Percentiles rank a stretch among this genome's conserved stretches.
These are phyloP conservation scores for Cicer judaicum DNA, from an alignment of 306 rosid species.

Conservation along the genomic window DNA sequence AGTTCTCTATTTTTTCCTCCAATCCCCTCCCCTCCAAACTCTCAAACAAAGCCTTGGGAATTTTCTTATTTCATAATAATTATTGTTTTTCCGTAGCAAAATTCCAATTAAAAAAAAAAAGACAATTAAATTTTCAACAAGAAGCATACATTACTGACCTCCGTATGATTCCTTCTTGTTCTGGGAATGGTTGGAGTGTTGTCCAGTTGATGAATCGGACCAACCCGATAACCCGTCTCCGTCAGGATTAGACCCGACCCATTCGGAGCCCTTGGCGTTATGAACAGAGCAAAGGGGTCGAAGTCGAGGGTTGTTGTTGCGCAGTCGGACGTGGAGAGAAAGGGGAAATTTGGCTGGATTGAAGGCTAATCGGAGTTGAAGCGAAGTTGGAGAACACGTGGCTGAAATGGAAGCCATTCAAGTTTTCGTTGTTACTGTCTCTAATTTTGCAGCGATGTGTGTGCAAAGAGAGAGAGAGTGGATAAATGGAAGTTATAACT, in stretches of 20 bases:
- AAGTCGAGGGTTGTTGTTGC: constrained; percentile 52
- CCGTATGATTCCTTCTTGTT: constrained; percentile 59
- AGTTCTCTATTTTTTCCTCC: too few species aligned
- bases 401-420: constrained; percentile 65
- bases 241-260: constrained; percentile 51
- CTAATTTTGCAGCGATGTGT: background rate
- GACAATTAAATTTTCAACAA: background rate
- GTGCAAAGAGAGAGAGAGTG: constrained; percentile 5
- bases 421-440: background rate
- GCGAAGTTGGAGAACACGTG: constrained; percentile 83
- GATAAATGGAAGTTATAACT: constrained; percentile 36
- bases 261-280: constrained; percentile 40
- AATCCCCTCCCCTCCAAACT: too few species aligned
- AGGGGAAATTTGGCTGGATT: constrained; percentile 54
- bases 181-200: constrained; percentile 42
- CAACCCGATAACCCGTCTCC: constrained; percentile 79
- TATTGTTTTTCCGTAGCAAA: too few species aligned
- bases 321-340: constrained; percentile 45
- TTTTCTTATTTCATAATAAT: too few species aligned
- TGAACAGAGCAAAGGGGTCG: constrained; percentile 54
- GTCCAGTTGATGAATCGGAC: constrained; percentile 61
- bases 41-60: too few species aligned
- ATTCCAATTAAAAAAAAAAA: background rate
- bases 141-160: constrained; percentile 58
- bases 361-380: constrained; percentile 84